Conservation (phyloP, 352 stramenopile species). For the Thalassiosira livingstoniorum region DNA sequence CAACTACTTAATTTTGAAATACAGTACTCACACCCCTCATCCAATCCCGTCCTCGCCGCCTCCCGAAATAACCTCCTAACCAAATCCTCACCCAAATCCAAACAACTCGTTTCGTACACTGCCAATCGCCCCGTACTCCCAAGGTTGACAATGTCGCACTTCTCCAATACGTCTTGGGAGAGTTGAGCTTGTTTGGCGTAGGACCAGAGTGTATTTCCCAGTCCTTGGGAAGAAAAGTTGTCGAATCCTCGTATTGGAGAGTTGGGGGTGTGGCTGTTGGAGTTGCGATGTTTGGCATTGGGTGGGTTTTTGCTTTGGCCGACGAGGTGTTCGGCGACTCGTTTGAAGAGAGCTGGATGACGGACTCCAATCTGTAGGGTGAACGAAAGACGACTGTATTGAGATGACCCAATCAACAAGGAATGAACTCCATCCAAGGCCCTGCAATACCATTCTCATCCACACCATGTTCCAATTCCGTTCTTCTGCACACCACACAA, state of each 20-base stretch:
- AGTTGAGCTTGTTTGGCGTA: slow-evolving; percentile 81
- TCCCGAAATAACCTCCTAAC: slow-evolving; percentile 66
- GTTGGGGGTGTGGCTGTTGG: background rate
- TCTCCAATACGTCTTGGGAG: slow-evolving; percentile 58
- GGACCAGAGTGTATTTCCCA: slow-evolving; percentile 80
- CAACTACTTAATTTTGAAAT: too few relatives aligned
- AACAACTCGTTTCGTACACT: slow-evolving; percentile 70
- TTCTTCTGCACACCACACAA: too few relatives aligned
- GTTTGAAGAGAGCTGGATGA: slow-evolving; percentile 76
- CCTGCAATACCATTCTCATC: too few relatives aligned
- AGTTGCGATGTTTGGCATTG: background rate
- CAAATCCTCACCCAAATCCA: slow-evolving; percentile 78
- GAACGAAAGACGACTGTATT: background rate
- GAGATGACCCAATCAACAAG: background rate
- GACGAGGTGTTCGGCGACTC: slow-evolving; percentile 65
- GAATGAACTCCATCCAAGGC: too few relatives aligned
- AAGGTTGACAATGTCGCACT: slow-evolving; percentile 40
- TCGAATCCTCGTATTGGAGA: slow-evolving; percentile 41
- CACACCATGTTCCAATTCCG: too few relatives aligned
- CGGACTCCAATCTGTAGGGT: slow-evolving; percentile 63
- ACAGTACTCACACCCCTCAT: background rate
- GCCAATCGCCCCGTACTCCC: slow-evolving; percentile 62
- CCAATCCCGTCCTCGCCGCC: slow-evolving; percentile 62
- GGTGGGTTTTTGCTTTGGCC: slow-evolving; percentile 1
- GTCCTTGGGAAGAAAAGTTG: slow-evolving; percentile 75